These are phyloP conservation scores for Exophiala bonariae DNA, from an alignment of 2,329 filamentous ascomycete species.

Conservation along the genomic window DNA sequence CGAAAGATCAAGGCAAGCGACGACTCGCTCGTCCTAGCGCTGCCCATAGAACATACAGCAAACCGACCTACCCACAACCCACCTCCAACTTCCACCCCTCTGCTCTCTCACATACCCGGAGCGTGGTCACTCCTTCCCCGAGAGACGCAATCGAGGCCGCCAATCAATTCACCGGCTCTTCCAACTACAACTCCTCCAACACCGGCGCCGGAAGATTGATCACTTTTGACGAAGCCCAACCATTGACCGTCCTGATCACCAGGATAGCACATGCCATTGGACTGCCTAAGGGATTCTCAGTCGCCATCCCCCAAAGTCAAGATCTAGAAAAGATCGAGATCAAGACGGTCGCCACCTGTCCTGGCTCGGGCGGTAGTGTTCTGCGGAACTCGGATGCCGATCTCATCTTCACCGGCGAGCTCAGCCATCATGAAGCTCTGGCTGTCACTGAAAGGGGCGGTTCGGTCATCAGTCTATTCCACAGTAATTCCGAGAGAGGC, in stretches of 20 bases:
- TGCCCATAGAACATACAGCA: conserved; percentile 35
- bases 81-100: conserved; percentile 34
- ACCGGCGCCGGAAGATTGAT: conserved; percentile 65
- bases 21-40: conserved; percentile 12
- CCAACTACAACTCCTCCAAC: conserved; percentile 40
- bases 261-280: conserved; percentile 64
- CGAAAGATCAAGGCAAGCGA: conserved; percentile 16
- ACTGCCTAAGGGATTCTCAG: conserved; percentile 63
- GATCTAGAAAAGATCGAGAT: conserved; percentile 58
- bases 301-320: conserved; percentile 63
- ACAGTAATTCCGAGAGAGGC: conserved; percentile 87
- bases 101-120: conserved; percentile 50
- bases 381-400: conserved; percentile 61
- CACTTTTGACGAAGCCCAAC: conserved; percentile 53
- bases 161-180: conserved; percentile 29
- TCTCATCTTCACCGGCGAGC: conserved; percentile 84
- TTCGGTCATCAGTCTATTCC: conserved; percentile 81
- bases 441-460: conserved; percentile 80
- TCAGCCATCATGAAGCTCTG: conserved; percentile 90
- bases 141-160: conserved; percentile 34
- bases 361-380: conserved; percentile 76
- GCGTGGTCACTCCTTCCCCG: conserved; percentile 53
- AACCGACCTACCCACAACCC: conserved; percentile 40
- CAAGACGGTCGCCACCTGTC: conserved; percentile 77
- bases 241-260: conserved; percentile 59